Conservation (phyloP, 2,329 filamentous ascomycete genomes). For the Aspergillus quadrilineatus region DNA sequence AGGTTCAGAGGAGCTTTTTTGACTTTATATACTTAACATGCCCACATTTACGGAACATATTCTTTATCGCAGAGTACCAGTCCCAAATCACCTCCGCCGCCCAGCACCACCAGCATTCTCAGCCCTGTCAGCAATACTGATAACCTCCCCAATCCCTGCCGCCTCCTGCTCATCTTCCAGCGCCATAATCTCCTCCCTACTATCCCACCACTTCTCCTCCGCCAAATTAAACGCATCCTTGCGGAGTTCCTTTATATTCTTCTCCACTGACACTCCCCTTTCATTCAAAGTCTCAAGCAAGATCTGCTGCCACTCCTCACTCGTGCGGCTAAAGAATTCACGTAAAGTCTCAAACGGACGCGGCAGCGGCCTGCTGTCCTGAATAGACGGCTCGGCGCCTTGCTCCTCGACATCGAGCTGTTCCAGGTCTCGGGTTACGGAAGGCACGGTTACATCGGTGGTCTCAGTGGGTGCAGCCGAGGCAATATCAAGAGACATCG, state of each 20-base stretch:
- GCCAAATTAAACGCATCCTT: slow-evolving; percentile 85
- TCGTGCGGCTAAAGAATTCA: slow-evolving; percentile 88
- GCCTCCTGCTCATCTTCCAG: slow-evolving; percentile 96
- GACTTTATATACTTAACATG: background rate
- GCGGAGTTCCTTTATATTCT: slow-evolving; percentile 86
- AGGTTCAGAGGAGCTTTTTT: background rate
- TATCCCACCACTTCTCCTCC: slow-evolving; percentile 99
- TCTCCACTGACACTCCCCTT: slow-evolving; percentile 56
- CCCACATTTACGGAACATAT: too few relatives aligned
- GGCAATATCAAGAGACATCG: slow-evolving; percentile 42
- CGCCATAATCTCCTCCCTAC: slow-evolving; percentile 84
- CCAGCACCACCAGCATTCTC: slow-evolving; percentile 50
- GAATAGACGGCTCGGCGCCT: slow-evolving; percentile 49
- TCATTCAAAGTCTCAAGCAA: slow-evolving; percentile 73
- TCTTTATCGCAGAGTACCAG: background rate
- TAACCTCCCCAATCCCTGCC: slow-evolving; percentile 90
- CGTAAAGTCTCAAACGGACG: slow-evolving; percentile 85
- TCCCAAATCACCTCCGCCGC: slow-evolving; percentile 42
- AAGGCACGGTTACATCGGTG: slow-evolving; percentile 38
- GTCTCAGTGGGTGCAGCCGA: slow-evolving; percentile 41
- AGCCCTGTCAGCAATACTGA: slow-evolving; percentile 75
- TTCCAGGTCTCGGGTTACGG: slow-evolving; percentile 37
- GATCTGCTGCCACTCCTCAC: slow-evolving; percentile 85
- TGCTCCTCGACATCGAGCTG: slow-evolving; percentile 41
- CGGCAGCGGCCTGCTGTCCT: slow-evolving; percentile 73